Conservation (phyloP, 805 yeast species). For the Candida krabiensis region DNA sequence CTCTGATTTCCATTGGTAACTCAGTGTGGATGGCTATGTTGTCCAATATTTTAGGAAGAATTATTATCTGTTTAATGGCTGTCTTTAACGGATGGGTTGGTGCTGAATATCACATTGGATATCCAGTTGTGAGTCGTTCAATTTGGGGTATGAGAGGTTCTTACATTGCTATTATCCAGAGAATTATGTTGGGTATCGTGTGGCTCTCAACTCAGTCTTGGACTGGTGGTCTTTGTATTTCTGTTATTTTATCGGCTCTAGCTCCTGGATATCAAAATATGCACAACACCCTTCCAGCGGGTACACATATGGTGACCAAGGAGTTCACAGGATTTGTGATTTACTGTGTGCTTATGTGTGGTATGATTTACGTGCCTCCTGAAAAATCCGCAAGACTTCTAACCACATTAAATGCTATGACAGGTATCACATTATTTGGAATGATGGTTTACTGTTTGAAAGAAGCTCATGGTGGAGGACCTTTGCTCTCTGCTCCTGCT, state of each 20-base stretch:
- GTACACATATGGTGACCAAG: constrained; percentile 37
- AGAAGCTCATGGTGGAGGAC: constrained; percentile 32
- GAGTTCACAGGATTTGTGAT: constrained; percentile 44
- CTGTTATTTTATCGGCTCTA: constrained; percentile 39
- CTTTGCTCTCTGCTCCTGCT: constrained; percentile 19
- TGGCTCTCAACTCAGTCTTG: constrained; percentile 47
- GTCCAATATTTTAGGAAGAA: constrained; percentile 44
- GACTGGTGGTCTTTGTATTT: constrained; percentile 47
- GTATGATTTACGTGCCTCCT: constrained; percentile 26
- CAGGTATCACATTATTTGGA: constrained; percentile 26
- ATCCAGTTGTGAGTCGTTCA: constrained; percentile 42
- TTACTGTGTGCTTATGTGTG: constrained; percentile 40
- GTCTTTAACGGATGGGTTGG: constrained; percentile 52
- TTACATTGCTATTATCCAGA: constrained; percentile 39
- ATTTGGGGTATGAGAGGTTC: constrained; percentile 49
- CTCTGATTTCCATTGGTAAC: constrained; percentile 28
- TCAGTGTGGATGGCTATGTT: constrained; percentile 39
- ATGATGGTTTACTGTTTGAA: constrained; percentile 27
- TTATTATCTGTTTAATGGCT: constrained; percentile 44
- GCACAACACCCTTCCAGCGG: constrained; percentile 13
- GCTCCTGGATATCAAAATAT: constrained; percentile 35
- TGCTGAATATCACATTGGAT: constrained; percentile 49
- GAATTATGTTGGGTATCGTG: constrained; percentile 45
- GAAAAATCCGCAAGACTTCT: constrained; percentile 28
- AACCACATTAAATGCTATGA: constrained; percentile 23